These are phyloP conservation scores for Aspergillus sclerotialis DNA, from an alignment of 2,329 filamentous ascomycete genomes.

Conservation along the genomic window DNA sequence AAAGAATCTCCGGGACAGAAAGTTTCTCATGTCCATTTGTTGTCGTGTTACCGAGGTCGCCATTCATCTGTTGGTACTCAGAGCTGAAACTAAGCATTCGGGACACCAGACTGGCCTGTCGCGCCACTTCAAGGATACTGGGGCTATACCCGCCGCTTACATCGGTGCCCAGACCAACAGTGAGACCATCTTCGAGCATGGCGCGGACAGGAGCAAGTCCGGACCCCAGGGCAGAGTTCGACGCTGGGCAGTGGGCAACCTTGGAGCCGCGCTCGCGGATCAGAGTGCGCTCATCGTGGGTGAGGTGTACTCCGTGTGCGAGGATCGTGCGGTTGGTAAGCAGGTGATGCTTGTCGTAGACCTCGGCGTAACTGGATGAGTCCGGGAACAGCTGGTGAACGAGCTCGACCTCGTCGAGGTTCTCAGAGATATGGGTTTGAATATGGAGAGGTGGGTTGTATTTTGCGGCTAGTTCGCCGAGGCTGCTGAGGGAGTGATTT, in stretches of 20 bases:
- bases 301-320: constrained; percentile 76
- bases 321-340: constrained; percentile 69
- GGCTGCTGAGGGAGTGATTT: constrained; percentile 46
- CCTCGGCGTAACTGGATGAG: constrained; percentile 59
- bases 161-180: constrained; percentile 83
- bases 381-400: constrained; percentile 64
- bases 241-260: constrained; percentile 78
- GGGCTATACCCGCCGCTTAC: constrained; percentile 81
- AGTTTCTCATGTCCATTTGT: constrained; percentile 53
- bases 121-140: constrained; percentile 72
- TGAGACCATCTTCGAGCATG: constrained; percentile 66
- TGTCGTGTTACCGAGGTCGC: constrained; percentile 5
- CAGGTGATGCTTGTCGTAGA: constrained; percentile 69
- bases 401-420: constrained; percentile 62
- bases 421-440: constrained; percentile 90
- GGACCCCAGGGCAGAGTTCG: constrained; percentile 74
- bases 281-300: constrained; percentile 56
- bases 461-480: constrained; percentile 59
- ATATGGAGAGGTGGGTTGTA: constrained; percentile 54
- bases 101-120: constrained; percentile 73
- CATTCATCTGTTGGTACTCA: constrained; percentile 37
- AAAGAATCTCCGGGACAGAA: constrained; percentile 77
- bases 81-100: constrained; percentile 49
- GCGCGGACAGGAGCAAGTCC: constrained; percentile 70
- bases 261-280: constrained; percentile 57